Evolutionary conservation across 2,329 filamentous ascomycete genomes (phyloP).

Genomic region (Ophiosphaerella korrae): DNA sequence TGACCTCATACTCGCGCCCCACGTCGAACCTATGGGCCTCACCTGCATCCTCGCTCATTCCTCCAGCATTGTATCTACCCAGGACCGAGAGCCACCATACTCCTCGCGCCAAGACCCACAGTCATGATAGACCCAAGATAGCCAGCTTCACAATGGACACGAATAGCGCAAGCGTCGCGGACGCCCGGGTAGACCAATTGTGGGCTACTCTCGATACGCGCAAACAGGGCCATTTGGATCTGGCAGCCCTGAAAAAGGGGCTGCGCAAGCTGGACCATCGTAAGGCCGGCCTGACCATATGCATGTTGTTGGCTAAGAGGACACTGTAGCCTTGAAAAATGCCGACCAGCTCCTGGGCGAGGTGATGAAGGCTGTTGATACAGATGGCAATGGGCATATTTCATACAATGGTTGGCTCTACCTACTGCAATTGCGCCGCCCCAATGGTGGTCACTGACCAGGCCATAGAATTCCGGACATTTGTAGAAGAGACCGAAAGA

Average conservation of each 20-base stretch:
- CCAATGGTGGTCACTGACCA: conserved; percentile 19
- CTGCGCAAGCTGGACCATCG: conserved; percentile 90
- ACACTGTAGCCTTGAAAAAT: conserved; percentile 75
- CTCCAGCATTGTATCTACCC: conserved; percentile 25
- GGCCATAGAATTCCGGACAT: conserved; percentile 78
- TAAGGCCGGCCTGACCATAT: conserved; percentile 52
- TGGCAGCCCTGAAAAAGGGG: conserved; percentile 82
- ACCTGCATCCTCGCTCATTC: conserved; percentile 26
- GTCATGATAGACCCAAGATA: conserved; percentile 49
- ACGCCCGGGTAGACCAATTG: conserved; percentile 80
- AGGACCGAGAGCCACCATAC: conserved; percentile 21
- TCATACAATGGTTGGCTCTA: conserved; percentile 75
- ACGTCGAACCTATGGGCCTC: conserved; percentile 28
- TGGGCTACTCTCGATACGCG: conserved; percentile 83
- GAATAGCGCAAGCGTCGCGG: conserved; percentile 78
- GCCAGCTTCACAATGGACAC: conserved; percentile 64
- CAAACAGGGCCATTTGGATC: conserved; percentile 78
- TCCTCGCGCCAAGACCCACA: conserved; percentile 33
- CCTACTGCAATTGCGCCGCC: not conserved
- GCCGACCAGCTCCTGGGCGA: conserved; percentile 82
- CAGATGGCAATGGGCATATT: conserved; percentile 85
- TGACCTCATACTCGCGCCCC: conserved; percentile 42
- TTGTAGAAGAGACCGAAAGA: conserved; percentile 85
- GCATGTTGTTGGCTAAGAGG: conserved; percentile 24
- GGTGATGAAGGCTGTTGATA: conserved; percentile 82